These are phyloP conservation scores for Spathaspora girioi DNA, from an alignment of 805 yeast genomes.

Conservation along the genomic window DNA sequence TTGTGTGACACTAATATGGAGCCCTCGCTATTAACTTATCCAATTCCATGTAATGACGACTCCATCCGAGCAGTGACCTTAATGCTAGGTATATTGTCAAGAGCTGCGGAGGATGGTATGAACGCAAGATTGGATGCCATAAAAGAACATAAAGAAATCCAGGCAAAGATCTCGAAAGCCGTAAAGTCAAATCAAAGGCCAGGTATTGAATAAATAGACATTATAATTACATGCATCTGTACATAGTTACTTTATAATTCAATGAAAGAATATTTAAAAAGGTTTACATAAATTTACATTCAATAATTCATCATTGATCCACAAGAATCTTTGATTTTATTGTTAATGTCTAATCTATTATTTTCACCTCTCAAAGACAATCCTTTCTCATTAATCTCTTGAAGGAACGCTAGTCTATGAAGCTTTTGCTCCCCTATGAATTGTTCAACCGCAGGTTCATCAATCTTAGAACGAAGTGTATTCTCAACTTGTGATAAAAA, in stretches of 20 bases:
- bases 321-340: not conserved
- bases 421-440: slow-evolving; percentile 10
- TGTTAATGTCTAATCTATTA: not conserved
- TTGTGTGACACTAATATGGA: slow-evolving; percentile 92
- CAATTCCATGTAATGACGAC: slow-evolving; percentile 96
- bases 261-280: not conserved
- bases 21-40: slow-evolving; percentile 84
- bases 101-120: slow-evolving; percentile 80
- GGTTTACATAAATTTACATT: too few relatives aligned
- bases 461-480: not conserved
- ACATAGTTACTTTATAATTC: not conserved
- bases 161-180: not conserved
- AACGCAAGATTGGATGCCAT: slow-evolving; percentile 44
- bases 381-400: slow-evolving; percentile 22
- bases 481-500: not conserved
- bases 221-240: slow-evolving; percentile 1
- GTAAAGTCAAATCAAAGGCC: not conserved
- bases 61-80: slow-evolving; percentile 77
- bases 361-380: slow-evolving; percentile 8
- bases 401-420: slow-evolving; percentile 19
- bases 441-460: not conserved
- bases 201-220: not conserved
- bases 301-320: slow-evolving; percentile 6
- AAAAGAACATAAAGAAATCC: slow-evolving; percentile 2
- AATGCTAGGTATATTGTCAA: slow-evolving; percentile 77